Evolutionary conservation across 768 basidiomycete genomes (phyloP).

Genomic region (Mycena alexandri): DNA sequence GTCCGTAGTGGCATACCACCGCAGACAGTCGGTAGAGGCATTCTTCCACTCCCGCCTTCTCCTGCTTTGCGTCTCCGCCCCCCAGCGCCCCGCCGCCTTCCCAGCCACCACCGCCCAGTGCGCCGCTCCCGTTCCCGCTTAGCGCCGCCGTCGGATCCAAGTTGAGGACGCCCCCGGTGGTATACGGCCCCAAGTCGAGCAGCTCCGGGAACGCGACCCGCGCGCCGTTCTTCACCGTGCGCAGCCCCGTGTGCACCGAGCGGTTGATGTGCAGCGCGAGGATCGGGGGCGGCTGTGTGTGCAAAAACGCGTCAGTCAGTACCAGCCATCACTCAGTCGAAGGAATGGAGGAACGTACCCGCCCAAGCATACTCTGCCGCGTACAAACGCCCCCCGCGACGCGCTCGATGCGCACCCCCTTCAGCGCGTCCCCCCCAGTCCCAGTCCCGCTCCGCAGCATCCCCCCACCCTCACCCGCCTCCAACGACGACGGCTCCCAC

Average conservation of each 20-base stretch:
- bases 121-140: slow-evolving; percentile 53
- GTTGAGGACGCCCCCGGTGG: slow-evolving; percentile 83
- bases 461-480: not conserved
- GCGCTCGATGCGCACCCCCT: slow-evolving; percentile 84
- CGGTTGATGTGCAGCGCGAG: slow-evolving; percentile 93
- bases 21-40: slow-evolving; percentile 89
- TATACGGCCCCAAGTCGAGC: slow-evolving; percentile 91
- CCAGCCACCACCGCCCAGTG: not conserved
- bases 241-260: slow-evolving; percentile 81
- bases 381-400: slow-evolving; percentile 81
- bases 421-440: slow-evolving; percentile 49
- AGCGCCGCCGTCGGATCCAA: slow-evolving; percentile 72
- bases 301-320: not conserved
- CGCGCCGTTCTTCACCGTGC: slow-evolving; percentile 88
- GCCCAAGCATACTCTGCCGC: slow-evolving; percentile 92
- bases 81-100: slow-evolving; percentile 46
- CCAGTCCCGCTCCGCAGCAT: not conserved
- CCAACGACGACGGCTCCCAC: slow-evolving; percentile 28
- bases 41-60: not conserved
- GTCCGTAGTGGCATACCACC: slow-evolving; percentile 93
- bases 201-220: slow-evolving; percentile 86
- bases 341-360: slow-evolving; percentile 65
- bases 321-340: not conserved
- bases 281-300: slow-evolving; percentile 85
- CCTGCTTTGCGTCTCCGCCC: no score